Conservation (phyloP, 352 stramenopile species). For the Phytophthora sp. region DNA sequence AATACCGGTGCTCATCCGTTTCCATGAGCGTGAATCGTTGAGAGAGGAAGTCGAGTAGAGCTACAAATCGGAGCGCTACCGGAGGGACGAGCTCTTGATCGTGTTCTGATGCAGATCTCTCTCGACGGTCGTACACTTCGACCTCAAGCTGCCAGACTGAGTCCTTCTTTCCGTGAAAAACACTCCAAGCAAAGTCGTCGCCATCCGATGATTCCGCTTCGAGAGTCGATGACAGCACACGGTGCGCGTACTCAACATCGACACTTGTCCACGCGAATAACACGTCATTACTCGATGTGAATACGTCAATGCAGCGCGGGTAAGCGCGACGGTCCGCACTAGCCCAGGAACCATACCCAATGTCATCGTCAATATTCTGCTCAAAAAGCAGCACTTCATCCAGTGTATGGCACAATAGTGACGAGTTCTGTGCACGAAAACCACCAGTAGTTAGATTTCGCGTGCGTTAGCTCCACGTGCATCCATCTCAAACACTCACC, state of each 20-base stretch:
- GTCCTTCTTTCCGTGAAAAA: conserved; percentile 13
- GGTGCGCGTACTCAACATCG: conserved; percentile 61
- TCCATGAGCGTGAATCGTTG: conserved; percentile 68
- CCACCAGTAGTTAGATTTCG: background rate
- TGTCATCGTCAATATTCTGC: conserved; percentile 60
- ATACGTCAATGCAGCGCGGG: conserved; percentile 65
- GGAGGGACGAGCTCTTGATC: conserved; percentile 33
- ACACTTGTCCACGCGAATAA: conserved; percentile 73
- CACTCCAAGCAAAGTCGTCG: conserved; percentile 8
- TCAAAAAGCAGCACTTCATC: conserved; percentile 84
- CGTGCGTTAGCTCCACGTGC: background rate
- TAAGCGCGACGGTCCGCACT: conserved; percentile 46
- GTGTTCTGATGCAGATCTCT: background rate
- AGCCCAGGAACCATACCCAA: conserved; percentile 65
- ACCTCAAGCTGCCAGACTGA: conserved; percentile 34
- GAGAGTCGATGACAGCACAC: conserved; percentile 40
- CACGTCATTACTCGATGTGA: conserved; percentile 54
- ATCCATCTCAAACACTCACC: conserved; percentile 33
- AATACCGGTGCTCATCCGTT: conserved; percentile 69
- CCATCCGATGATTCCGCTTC: conserved; percentile 7
- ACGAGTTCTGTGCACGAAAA: conserved; percentile 34
- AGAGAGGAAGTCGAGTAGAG: conserved; percentile 73
- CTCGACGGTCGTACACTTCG: background rate
- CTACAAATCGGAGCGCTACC: conserved; percentile 44
- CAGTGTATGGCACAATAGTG: conserved; percentile 70